Conservation (phyloP, 768 basidiomycete species). For the Termitomyces sp. region DNA sequence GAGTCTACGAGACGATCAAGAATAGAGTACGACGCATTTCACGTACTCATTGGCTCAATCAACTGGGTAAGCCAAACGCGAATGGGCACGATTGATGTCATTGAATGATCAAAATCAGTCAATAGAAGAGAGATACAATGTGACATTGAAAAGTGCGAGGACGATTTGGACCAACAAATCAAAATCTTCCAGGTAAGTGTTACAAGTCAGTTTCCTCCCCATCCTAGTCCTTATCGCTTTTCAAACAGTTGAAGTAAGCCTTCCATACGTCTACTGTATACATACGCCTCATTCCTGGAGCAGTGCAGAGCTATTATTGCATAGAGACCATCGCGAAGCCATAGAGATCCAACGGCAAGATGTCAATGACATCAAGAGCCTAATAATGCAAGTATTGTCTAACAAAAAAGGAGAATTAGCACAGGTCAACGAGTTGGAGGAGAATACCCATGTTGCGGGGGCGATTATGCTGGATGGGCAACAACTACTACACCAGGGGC, state of each 20-base stretch:
- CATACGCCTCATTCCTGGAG: background rate
- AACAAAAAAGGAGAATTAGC: conserved; percentile 29
- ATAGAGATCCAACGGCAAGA: conserved; percentile 25
- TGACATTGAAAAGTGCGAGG: conserved; percentile 40
- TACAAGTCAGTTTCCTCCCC: background rate
- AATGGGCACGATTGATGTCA: background rate
- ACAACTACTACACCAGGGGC: conserved; percentile 26
- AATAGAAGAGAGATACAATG: conserved; percentile 42
- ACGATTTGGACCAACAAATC: conserved; percentile 39
- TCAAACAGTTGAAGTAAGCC: conserved; percentile 22
- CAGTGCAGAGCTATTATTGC: conserved; percentile 26
- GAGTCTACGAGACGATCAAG: conserved; percentile 39
- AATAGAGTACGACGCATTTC: conserved; percentile 37
- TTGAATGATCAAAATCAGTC: conserved; percentile 26
- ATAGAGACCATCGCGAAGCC: conserved; percentile 26
- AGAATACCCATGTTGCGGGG: conserved; percentile 34
- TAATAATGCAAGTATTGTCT: conserved; percentile 37
- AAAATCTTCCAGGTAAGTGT: conserved; percentile 38
- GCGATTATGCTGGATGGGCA: conserved; percentile 54
- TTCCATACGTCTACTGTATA: background rate
- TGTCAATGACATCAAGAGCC: conserved; percentile 30
- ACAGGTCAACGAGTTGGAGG: conserved; percentile 32
- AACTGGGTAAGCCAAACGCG: conserved; percentile 32
- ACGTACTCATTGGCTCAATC: conserved; percentile 31
- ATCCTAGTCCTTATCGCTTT: background rate